phyloP scores from a whole-genome alignment of 768 basidiomycete species.

The Suillus paluster region DNA sequence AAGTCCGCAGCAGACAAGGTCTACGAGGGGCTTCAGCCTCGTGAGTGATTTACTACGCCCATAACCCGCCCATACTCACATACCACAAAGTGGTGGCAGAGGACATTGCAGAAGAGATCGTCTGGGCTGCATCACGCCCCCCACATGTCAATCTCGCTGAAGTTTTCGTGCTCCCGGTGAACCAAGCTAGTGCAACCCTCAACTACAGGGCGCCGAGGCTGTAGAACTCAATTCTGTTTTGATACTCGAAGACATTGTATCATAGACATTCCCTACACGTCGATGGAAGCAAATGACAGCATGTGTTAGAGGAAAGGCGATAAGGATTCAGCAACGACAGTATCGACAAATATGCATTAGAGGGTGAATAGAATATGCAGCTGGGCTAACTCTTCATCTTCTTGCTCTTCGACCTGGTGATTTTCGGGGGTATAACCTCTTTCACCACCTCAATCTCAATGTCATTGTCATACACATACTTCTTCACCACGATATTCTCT shows the following conservation, averaged over 20 bases:
- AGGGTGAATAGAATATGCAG: not conserved
- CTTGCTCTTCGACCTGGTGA: slow-evolving; percentile 61
- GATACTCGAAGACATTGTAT: not conserved
- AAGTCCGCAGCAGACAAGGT: slow-evolving; percentile 82
- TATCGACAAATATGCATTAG: slow-evolving; percentile 21
- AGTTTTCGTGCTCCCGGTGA: slow-evolving; percentile 75
- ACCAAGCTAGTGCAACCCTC: slow-evolving; percentile 74
- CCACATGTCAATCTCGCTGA: slow-evolving; percentile 92
- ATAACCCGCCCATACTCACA: slow-evolving; percentile 12
- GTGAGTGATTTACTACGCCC: slow-evolving; percentile 50
- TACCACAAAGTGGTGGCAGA: slow-evolving; percentile 64
- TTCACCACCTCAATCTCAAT: slow-evolving; percentile 32
- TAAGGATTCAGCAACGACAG: slow-evolving; percentile 40
- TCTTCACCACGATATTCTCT: slow-evolving; percentile 76
- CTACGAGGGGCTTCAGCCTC: slow-evolving; percentile 85
- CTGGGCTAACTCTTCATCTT: slow-evolving; percentile 43
- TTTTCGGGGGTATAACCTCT: slow-evolving; percentile 42
- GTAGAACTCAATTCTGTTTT: slow-evolving; percentile 12
- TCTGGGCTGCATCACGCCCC: slow-evolving; percentile 93
- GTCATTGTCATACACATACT: slow-evolving; percentile 82
- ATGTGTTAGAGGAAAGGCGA: slow-evolving; percentile 5
- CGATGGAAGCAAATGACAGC: not conserved
- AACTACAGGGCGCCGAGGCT: slow-evolving; percentile 53
- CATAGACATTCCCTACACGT: not conserved
- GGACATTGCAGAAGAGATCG: slow-evolving; percentile 97